Percentiles rank a stretch among this genome's conserved stretches.
Conservation (phyloP, 495 filamentous ascomycete genomes). For the Cryomyces minteri region DNA sequence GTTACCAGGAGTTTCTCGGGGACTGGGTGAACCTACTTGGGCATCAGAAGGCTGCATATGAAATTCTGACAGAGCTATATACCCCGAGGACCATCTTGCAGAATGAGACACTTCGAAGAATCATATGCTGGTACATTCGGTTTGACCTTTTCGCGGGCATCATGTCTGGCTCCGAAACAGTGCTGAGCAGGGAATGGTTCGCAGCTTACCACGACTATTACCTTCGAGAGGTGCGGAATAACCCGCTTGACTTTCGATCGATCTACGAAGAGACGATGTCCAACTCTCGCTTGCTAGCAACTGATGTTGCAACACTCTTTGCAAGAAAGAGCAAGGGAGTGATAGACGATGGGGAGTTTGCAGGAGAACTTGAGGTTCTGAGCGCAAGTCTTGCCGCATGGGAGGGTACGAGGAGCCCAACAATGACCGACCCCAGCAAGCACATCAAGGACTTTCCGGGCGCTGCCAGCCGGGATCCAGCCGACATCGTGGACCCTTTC, state of each 20-base stretch:
- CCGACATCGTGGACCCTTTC: constrained; percentile 45
- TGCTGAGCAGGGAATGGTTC: constrained; percentile 70
- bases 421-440: constrained; percentile 33
- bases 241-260: constrained; percentile 43
- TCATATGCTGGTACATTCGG: constrained; percentile 73
- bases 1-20: constrained; percentile 66
- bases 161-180: constrained; percentile 58
- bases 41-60: constrained; percentile 78
- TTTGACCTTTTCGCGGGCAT: constrained; percentile 77
- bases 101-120: constrained; percentile 44
- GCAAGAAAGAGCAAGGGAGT: constrained; percentile 44
- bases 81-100: constrained; percentile 61
- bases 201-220: constrained; percentile 43
- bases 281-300: constrained; percentile 51
- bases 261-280: constrained; percentile 48
- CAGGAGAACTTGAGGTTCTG: constrained; percentile 37
- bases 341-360: constrained; percentile 47
- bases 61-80: constrained; percentile 59
- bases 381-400: constrained; percentile 33
- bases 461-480: constrained; percentile 29
- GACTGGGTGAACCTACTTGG: constrained; percentile 86
- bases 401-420: constrained; percentile 35
- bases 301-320: constrained; percentile 65
- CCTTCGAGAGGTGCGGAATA: constrained; percentile 30
- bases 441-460: constrained; percentile 40